These are phyloP conservation scores for Aspergillus terreus DNA, from an alignment of 2,329 filamentous ascomycete genomes.

Conservation along the genomic window DNA sequence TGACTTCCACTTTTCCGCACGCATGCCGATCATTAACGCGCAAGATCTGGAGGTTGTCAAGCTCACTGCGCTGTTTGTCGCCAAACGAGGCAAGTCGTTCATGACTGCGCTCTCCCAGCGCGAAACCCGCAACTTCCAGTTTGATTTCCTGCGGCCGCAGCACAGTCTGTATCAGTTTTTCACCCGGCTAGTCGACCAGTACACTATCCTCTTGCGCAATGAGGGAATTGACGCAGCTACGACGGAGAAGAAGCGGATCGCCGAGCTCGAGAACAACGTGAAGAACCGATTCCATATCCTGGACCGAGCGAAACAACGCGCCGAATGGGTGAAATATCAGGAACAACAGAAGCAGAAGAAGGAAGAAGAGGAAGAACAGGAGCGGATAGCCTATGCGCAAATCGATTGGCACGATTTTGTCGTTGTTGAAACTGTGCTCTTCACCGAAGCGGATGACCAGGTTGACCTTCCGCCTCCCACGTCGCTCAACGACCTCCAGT, in stretches of 20 bases:
- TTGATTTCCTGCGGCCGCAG: conserved; percentile 91
- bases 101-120: conserved; percentile 86
- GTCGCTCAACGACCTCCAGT: conserved; percentile 85
- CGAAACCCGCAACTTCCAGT: conserved; percentile 87
- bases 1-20: conserved; percentile 88
- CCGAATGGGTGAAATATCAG: conserved; percentile 81
- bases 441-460: conserved; percentile 83
- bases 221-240: conserved; percentile 67
- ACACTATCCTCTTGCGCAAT: conserved; percentile 71
- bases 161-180: conserved; percentile 97
- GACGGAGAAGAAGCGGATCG: conserved; percentile 67
- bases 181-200: conserved; percentile 87
- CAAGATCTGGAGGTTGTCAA: conserved; percentile 74
- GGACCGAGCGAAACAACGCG: conserved; percentile 75
- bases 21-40: conserved; percentile 95
- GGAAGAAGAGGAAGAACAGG: conserved; percentile 80
- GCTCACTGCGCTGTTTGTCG: conserved; percentile 85
- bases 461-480: conserved; percentile 84
- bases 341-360: conserved; percentile 83
- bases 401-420: conserved; percentile 99
- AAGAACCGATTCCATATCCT: conserved; percentile 77
- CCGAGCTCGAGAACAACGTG: conserved; percentile 69
- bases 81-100: conserved; percentile 87
- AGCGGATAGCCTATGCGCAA: conserved; percentile 72
- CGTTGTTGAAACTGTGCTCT: conserved; percentile 90